Base-by-base conservation (phyloP, 1,139 yeast species). In the Geotrichum phurueaensis region DNA sequence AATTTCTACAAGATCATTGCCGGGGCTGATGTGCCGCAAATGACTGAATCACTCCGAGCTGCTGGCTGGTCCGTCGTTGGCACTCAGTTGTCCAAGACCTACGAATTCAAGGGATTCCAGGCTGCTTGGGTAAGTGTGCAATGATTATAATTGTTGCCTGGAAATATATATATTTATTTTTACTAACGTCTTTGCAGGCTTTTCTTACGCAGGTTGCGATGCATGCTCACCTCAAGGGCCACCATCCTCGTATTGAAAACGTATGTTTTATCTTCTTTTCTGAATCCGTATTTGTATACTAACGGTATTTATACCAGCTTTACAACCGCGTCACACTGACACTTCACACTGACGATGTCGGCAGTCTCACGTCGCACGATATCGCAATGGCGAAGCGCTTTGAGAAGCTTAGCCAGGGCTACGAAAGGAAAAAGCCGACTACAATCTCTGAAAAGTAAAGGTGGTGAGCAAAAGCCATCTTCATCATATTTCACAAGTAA, bases 341-440 rank as follows among this genome's bases (percentile, higher is more conserved):
- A 36, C 72, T 88, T 51, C 82, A 86, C 2, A 89, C 96, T 0
- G 96, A 89, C 68, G 96, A 89, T 68, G 76, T 78, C 0, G 78
- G 78, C 51, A 81, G 81, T 3, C 70, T 89, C 18, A 81, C 89
- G 4, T 79, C 79, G 20, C 69, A 79, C 43, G 96, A 89, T 68
- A 67, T 87, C 49, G 76, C 79, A 60, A 68, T 89, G 70, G 96
- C 96, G 0, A 75, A 74, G 55, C 69, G 76, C 53, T 78, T 85
- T 56, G 83, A 81, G 39, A 72, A 73, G 27, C 51, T 67, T 27
- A 52, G 58, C 23, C 47, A 39, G 22, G 20, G 9, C 7, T 39
- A 39, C 18, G 47, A 39, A 10, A 20, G 47, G n/a, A 49, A 49
- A 22, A 18, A 25, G 2, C 23, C n/a, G 2, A n/a, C 33, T 1